These are phyloP conservation scores for Capsella bursapastoris DNA, from an alignment of 345 rosid genomes.

Conservation along the genomic window DNA sequence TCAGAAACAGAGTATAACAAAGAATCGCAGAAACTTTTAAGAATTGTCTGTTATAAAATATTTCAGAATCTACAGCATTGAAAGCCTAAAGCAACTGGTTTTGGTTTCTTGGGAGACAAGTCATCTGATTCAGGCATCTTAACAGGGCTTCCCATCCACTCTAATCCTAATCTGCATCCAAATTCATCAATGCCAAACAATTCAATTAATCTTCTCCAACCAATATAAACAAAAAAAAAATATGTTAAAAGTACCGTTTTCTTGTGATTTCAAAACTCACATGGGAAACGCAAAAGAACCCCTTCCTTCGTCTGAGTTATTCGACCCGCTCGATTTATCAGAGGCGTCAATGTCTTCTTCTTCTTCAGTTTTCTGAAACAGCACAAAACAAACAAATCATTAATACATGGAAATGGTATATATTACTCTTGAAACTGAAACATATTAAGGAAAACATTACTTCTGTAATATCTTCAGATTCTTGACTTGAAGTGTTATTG, in stretches of 20 bases:
- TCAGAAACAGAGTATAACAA: conserved; percentile 27
- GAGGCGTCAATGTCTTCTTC: conserved; percentile 36
- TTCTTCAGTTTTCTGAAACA: conserved; percentile 35
- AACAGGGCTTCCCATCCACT: conserved; percentile 75
- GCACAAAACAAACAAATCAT: background rate
- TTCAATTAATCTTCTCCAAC: background rate
- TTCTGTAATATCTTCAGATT: conserved; percentile 37
- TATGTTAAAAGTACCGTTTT: background rate
- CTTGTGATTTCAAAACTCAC: conserved; percentile 48
- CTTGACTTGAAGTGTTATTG: conserved; percentile 14
- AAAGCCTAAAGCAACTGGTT: conserved; percentile 49
- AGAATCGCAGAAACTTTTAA: conserved; percentile 5
- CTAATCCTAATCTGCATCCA: conserved; percentile 62
- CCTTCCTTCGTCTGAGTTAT: conserved; percentile 58
- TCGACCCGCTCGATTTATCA: conserved; percentile 54
- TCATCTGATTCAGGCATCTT: conserved; percentile 71
- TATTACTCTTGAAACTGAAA: conserved; percentile 12
- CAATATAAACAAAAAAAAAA: background rate
- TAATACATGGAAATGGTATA: background rate
- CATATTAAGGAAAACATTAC: conserved; percentile 23
- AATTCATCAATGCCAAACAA: conserved; percentile 19
- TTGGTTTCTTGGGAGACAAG: conserved; percentile 54
- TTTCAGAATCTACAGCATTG: conserved; percentile 61
- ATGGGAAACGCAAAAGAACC: conserved; percentile 78
- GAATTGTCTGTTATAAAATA: background rate